Conservation (phyloP, 768 basidiomycete genomes). For the Kondoa subrosea region DNA sequence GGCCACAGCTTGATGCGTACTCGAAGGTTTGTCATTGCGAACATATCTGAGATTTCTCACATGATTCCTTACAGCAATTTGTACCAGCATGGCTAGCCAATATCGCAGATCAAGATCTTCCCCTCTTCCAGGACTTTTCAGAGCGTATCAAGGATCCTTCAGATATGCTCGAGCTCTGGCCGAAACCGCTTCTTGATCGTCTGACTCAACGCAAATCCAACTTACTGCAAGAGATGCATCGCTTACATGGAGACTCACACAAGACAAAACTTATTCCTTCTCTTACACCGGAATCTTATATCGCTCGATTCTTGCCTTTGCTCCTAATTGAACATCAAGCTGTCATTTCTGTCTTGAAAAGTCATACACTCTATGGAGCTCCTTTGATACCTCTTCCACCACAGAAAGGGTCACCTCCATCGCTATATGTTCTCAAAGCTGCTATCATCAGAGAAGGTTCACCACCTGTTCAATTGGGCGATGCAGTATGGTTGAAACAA, state of each 20-base stretch:
- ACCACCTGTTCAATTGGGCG: neutral
- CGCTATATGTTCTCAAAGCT: neutral
- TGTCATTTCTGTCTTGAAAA: neutral
- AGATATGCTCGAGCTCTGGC: neutral
- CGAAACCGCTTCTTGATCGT: neutral
- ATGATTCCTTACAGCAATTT: neutral
- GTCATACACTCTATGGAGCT: neutral
- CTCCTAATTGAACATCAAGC: neutral
- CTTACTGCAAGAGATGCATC: neutral
- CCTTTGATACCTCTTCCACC: neutral
- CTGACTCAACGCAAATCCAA: neutral
- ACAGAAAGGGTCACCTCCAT: neutral
- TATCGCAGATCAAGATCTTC: neutral
- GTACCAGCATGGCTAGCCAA: neutral
- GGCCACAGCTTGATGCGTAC: too few relatives aligned
- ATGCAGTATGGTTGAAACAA: neutral
- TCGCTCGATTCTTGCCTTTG: neutral
- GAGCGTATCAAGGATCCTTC: neutral
- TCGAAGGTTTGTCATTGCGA: too few relatives aligned
- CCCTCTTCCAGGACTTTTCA: neutral
- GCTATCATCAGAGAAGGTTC: neutral
- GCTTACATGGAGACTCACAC: neutral
- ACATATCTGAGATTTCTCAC: constrained; percentile 22
- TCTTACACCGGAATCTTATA: neutral
- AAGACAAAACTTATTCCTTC: neutral